These are phyloP conservation scores for Hericium erinaceus DNA, from an alignment of 768 basidiomycete genomes.

Conservation along the genomic window DNA sequence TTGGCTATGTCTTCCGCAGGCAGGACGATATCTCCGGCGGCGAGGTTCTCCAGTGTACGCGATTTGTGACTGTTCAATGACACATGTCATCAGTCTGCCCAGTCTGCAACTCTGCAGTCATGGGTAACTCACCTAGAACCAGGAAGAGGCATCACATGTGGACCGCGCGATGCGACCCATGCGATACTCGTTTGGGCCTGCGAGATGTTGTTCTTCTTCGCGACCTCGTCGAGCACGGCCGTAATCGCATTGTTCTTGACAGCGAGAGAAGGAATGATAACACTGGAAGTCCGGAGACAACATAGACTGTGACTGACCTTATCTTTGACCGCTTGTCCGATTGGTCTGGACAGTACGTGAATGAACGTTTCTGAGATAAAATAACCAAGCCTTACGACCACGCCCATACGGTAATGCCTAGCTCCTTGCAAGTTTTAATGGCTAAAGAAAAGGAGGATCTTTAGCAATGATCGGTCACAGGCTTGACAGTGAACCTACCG, in stretches of 20 bases:
- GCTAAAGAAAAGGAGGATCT: constrained; percentile 21
- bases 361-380: not conserved
- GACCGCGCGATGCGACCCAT: constrained; percentile 25
- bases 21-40: not conserved
- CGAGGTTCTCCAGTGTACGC: not conserved
- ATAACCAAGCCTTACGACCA: constrained; percentile 30
- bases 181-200: constrained; percentile 28
- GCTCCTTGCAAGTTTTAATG: constrained; percentile 42
- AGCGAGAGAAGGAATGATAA: too few relatives aligned
- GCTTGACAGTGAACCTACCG: constrained; percentile 18
- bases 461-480: not conserved
- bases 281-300: too few relatives aligned
- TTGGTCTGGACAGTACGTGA: too few relatives aligned
- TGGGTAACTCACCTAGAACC: constrained; percentile 20
- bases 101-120: not conserved
- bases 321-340: too few relatives aligned
- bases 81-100: not conserved
- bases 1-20: not conserved
- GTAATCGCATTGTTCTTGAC: constrained; percentile 29
- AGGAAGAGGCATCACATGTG: constrained; percentile 36
- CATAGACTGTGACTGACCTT: too few relatives aligned
- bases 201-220: constrained; percentile 30
- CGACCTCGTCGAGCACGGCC: constrained; percentile 29
- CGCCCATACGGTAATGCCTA: constrained; percentile 46
- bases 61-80: not conserved